phyloP scores from a whole-genome alignment of 805 yeast genomes.

The Nakazawaea wickerhamii region DNA sequence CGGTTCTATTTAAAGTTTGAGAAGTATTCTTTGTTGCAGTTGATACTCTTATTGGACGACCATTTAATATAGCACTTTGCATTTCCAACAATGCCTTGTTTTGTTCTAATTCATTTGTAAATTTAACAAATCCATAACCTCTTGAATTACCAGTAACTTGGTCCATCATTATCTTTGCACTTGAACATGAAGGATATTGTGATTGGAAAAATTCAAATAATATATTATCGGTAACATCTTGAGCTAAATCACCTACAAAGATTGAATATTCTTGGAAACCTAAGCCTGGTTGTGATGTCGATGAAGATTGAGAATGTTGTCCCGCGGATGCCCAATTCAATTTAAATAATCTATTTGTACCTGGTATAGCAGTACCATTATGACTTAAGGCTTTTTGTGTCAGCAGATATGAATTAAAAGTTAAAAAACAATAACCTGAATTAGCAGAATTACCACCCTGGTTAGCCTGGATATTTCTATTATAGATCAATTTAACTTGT shows the following conservation, averaged over 20 bases:
- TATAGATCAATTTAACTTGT: slow-evolving; percentile 65
- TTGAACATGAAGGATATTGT: slow-evolving; percentile 66
- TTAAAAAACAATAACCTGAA: slow-evolving; percentile 80
- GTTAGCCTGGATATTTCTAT: slow-evolving; percentile 36
- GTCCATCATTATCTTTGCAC: slow-evolving; percentile 77
- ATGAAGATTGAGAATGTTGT: slow-evolving; percentile 13
- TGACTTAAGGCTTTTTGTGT: slow-evolving; percentile 60
- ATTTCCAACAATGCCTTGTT: slow-evolving; percentile 70
- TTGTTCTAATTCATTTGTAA: slow-evolving; percentile 58
- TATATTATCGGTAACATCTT: slow-evolving; percentile 63
- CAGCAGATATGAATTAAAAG: slow-evolving; percentile 53
- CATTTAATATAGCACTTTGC: slow-evolving; percentile 72
- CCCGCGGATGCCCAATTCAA: slow-evolving; percentile 71
- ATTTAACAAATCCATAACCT: slow-evolving; percentile 90
- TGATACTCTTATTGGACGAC: slow-evolving; percentile 73
- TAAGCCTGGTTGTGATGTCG: slow-evolving; percentile 4
- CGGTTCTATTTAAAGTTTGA: slow-evolving; percentile 5
- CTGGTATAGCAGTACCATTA: slow-evolving; percentile 69
- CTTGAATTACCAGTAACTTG: slow-evolving; percentile 62
- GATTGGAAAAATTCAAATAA: slow-evolving; percentile 62
- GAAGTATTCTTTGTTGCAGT: slow-evolving; percentile 42
- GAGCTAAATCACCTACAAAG: slow-evolving; percentile 81
- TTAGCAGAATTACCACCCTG: slow-evolving; percentile 31
- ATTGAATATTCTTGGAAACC: slow-evolving; percentile 49
- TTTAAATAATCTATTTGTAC: slow-evolving; percentile 54